Percentiles rank a stretch among this genome's conserved stretches.
These are phyloP conservation scores for Fusarium staphyleae DNA, from an alignment of 2,329 filamentous ascomycete species.

Conservation along the genomic window DNA sequence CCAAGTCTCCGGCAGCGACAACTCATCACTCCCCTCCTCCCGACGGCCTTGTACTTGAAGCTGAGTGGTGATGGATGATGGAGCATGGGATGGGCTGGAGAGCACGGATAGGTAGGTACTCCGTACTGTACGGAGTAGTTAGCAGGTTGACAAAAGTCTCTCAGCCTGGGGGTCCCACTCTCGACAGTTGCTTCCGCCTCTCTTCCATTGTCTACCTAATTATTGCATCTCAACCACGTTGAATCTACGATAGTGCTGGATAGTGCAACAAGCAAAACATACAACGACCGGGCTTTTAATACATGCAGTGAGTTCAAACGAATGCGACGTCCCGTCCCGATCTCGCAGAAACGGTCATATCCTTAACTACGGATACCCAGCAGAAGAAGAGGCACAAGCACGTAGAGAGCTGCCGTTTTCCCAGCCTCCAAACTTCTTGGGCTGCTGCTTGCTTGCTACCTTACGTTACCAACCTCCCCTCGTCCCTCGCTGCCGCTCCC, in stretches of 20 bases:
- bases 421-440: slow-evolving; percentile 23
- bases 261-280: background rate
- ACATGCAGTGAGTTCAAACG: slow-evolving; percentile 21
- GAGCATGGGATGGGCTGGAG: too few relatives aligned
- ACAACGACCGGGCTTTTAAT: slow-evolving; percentile 5
- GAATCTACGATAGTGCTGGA: background rate
- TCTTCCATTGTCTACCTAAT: background rate
- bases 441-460: too few relatives aligned
- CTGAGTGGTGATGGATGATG: background rate
- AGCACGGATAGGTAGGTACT: too few relatives aligned
- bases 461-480: slow-evolving; percentile 18
- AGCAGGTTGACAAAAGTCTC: background rate
- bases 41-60: background rate
- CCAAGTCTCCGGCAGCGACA: slow-evolving; percentile 49
- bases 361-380: slow-evolving; percentile 26
- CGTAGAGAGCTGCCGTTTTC: slow-evolving; percentile 23
- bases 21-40: slow-evolving; percentile 44
- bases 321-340: slow-evolving; percentile 4
- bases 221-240: background rate
- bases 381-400: too few relatives aligned
- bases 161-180: background rate
- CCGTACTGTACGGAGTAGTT: too few relatives aligned
- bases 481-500: slow-evolving; percentile 14
- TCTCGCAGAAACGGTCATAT: slow-evolving; percentile 23
- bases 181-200: background rate